Base-by-base conservation (phyloP, 2,329 filamentous ascomycete species). In the Amesomyces nigricolor region DNA sequence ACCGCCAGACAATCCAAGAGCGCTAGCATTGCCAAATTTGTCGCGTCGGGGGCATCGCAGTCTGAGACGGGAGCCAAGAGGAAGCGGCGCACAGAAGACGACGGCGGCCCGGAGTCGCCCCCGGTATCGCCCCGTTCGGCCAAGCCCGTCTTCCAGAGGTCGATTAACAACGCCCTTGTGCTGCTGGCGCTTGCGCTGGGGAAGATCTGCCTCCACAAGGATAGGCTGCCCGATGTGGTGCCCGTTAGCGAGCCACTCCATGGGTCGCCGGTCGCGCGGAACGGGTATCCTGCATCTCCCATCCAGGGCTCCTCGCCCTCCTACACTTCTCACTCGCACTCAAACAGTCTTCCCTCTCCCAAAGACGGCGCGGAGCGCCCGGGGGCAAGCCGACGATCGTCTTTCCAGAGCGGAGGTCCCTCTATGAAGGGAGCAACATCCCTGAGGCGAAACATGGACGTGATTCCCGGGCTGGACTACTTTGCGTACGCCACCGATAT, bases 401-500 rank as follows among this genome's bases (percentile, higher is more conserved):
- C 80, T 0, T 67, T 80, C 43, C 77, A 84, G 45, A 64, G 76
- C 71, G 58, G 62, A 60, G 42, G 61, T 11, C 29, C 55, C 43
- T 39, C 61, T 14, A 37, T 47, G n/a, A 61, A 62, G 54, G 30
- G 56, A 11, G 51, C 40, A 8, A 56, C 50, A 3, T 59, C 61
- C 7, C 56, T 66, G 6, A 73, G 67, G 61, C 62, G 80, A 63
- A 96, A 95, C 66, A 78, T 94, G 49, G 91, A 97, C 64, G 80
- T 88, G 6, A 88, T 96, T 58, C 92, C 94, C 0, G 94, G 94
- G 0, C 75, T 97, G 56, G 87, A 91, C 30, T 96, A 96, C 68
- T 96, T 91, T 68, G 88, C 88, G 1, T 85, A 88, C 58, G 92
- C 91, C 2, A 87, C 87, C 1, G 87, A 94, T 58, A 96, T 97